phyloP scores from a whole-genome alignment of 2,329 filamentous ascomycete species.

The Aspergillus arachidicola region DNA sequence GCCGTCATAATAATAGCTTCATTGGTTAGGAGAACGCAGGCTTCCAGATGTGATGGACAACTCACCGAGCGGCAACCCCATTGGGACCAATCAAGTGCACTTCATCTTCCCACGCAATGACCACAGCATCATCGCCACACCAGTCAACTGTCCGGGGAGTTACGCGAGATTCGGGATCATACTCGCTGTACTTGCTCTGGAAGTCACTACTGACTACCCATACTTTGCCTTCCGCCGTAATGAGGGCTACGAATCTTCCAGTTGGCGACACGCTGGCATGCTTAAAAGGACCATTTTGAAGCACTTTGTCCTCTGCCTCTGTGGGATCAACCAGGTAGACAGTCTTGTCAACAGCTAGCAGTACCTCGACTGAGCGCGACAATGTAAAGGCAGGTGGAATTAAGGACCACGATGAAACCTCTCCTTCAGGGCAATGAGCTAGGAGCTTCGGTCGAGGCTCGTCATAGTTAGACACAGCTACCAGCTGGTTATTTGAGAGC shows the following conservation, averaged over 20 bases:
- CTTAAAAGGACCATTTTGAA: slow-evolving; percentile 89
- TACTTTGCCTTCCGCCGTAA: slow-evolving; percentile 79
- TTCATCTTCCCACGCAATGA: slow-evolving; percentile 97
- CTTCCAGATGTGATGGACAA: neutral
- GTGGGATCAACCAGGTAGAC: slow-evolving; percentile 84
- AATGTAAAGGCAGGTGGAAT: slow-evolving; percentile 86
- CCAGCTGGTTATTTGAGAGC: slow-evolving; percentile 81
- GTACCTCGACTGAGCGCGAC: slow-evolving; percentile 88
- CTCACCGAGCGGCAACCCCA: slow-evolving; percentile 67
- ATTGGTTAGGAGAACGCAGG: slow-evolving; percentile 20
- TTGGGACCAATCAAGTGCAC: slow-evolving; percentile 89
- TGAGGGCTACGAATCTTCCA: slow-evolving; percentile 83
- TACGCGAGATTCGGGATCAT: slow-evolving; percentile 83
- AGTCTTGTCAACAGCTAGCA: slow-evolving; percentile 81
- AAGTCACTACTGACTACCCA: slow-evolving; percentile 97
- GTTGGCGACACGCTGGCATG: slow-evolving; percentile 91
- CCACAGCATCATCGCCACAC: slow-evolving; percentile 93
- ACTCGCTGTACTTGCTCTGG: slow-evolving; percentile 86
- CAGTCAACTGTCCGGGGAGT: slow-evolving; percentile 86
- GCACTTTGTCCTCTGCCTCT: slow-evolving; percentile 86
- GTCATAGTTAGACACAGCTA: slow-evolving; percentile 85
- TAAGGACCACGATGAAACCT: slow-evolving; percentile 85
- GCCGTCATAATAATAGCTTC: slow-evolving; percentile 84
- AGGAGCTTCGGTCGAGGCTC: slow-evolving; percentile 87
- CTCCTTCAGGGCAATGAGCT: slow-evolving; percentile 73